A percentile compares a stretch with the other conserved stretches of the same genome.
phyloP scores from a whole-genome alignment of 768 basidiomycete genomes.

The Tylopilus plumbeoviolaceoides region DNA sequence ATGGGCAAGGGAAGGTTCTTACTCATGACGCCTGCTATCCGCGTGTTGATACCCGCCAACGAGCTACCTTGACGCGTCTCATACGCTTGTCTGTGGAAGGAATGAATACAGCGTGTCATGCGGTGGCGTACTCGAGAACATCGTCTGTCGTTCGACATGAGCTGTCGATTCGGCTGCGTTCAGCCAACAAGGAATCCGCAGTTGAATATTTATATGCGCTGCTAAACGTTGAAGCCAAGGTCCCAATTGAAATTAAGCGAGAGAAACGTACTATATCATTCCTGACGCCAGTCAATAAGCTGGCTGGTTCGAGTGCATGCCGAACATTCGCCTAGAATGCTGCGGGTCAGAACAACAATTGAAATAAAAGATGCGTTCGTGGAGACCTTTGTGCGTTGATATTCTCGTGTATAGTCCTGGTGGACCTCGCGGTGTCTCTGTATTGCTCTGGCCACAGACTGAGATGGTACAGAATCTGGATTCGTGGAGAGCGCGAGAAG shows the following conservation, averaged over 20 bases:
- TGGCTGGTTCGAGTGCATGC: constrained; percentile 79
- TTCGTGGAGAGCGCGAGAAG: constrained; percentile 63
- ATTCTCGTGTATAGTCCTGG: constrained; percentile 82
- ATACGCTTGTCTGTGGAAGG: constrained; percentile 77
- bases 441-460: constrained; percentile 83
- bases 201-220: constrained; percentile 93
- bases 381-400: constrained; percentile 77
- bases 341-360: not conserved
- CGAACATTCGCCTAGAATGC: constrained; percentile 67
- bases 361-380: not conserved
- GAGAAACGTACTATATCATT: constrained; percentile 79
- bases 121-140: constrained; percentile 65
- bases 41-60: constrained; percentile 73
- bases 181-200: constrained; percentile 81
- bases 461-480: constrained; percentile 62
- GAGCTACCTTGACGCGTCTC: constrained; percentile 87
- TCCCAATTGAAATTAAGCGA: not conserved
- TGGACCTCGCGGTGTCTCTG: constrained; percentile 89
- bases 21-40: constrained; percentile 85
- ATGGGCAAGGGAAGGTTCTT: constrained; percentile 20
- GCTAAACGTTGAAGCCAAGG: not conserved
- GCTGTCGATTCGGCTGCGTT: constrained; percentile 86
- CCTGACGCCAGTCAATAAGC: constrained; percentile 83
- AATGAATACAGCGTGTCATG: not conserved
- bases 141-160: constrained; percentile 95